Conservation (phyloP, 139 green algal species). For the Tetraselmis chui region DNA sequence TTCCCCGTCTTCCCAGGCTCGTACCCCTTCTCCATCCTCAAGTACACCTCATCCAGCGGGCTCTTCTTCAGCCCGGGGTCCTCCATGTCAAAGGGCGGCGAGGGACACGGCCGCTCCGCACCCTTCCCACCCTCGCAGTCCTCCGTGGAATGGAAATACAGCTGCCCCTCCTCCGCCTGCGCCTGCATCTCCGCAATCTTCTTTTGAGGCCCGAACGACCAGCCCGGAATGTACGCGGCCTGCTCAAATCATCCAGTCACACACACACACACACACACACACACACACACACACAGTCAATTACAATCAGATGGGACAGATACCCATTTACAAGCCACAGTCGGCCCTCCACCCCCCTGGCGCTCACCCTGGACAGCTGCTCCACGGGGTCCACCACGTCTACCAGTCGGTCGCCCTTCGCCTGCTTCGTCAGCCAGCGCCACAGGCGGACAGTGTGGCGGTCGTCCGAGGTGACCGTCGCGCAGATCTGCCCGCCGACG, state of each 20-base stretch:
- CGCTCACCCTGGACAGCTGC: background rate
- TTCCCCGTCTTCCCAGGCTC: background rate
- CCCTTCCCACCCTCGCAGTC: background rate
- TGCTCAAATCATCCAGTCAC: too few relatives aligned
- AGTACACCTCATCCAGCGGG: background rate
- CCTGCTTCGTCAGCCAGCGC: conserved; percentile 38
- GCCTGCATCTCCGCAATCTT: conserved; percentile 24
- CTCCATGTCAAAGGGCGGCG: background rate
- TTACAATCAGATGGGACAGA: too few relatives aligned
- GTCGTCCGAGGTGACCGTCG: conserved; percentile 35
- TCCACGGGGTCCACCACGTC: background rate
- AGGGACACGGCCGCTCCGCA: background rate
- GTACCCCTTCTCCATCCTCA: background rate
- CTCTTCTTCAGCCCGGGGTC: background rate
- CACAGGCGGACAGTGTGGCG: conserved; percentile 48
- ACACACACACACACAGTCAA: too few relatives aligned
- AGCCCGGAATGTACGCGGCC: conserved; percentile 41
- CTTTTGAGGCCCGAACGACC: conserved; percentile 46
- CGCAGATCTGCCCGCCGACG: conserved; percentile 7
- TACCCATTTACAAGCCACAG: too few relatives aligned
- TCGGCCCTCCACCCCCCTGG: background rate
- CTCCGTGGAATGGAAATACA: background rate
- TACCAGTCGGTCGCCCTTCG: conserved; percentile 8
- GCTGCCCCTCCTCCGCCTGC: conserved; percentile 7
- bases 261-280: too few relatives aligned